Percentiles rank a stretch among this genome's conserved stretches.
phyloP scores from a whole-genome alignment of 164 flowering plant species.

The Pachysandra terminalis region DNA sequence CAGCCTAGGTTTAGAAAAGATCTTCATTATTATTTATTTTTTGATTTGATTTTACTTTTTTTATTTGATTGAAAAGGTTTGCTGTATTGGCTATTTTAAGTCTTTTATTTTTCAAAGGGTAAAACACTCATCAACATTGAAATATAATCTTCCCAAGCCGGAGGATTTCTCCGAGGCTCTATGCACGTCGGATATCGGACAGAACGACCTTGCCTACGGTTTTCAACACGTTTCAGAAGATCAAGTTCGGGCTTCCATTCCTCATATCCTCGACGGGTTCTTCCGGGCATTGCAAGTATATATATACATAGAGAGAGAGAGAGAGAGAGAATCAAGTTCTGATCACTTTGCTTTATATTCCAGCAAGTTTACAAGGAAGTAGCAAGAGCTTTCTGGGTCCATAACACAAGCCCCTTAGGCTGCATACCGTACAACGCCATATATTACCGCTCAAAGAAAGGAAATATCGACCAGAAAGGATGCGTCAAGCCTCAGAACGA shows the following conservation, averaged over 20 bases:
- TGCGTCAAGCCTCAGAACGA: slow-evolving; percentile 57
- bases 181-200: slow-evolving; percentile 70
- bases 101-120: too few species aligned
- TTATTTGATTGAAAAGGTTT: too few species aligned
- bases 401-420: slow-evolving; percentile 77
- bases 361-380: slow-evolving; percentile 59
- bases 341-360: neutral
- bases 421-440: slow-evolving; percentile 53
- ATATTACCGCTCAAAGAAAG: slow-evolving; percentile 24
- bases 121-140: too few species aligned
- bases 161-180: slow-evolving; percentile 55
- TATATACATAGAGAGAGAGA: neutral
- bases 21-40: too few species aligned
- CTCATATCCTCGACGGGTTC: slow-evolving; percentile 37
- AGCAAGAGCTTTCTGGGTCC: slow-evolving; percentile 70
- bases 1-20: too few species aligned
- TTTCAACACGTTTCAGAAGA: slow-evolving; percentile 28
- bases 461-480: slow-evolving; percentile 45
- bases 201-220: slow-evolving; percentile 54
- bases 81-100: too few species aligned
- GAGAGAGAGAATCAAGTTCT: too few species aligned
- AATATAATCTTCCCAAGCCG: slow-evolving; percentile 39
- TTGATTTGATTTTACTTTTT: too few species aligned
- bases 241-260: slow-evolving; percentile 38
- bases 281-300: slow-evolving; percentile 41